These are phyloP conservation scores for Coemansia sp. DNA, from an alignment of 192 early-diverging fungal genomes.

Conservation along the genomic window DNA sequence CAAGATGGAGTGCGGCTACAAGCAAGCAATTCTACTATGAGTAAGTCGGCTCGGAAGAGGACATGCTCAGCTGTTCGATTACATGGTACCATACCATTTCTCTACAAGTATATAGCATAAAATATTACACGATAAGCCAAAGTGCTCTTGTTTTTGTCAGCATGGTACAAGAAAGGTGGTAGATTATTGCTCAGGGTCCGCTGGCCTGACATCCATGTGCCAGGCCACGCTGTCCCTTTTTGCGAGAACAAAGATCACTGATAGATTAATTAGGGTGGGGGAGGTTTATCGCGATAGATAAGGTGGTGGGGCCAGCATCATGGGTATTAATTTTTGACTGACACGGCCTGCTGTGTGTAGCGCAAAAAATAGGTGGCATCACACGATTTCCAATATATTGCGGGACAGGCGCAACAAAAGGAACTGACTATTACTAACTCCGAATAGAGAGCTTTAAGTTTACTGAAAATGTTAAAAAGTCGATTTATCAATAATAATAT, in stretches of 20 bases:
- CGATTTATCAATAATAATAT: no score
- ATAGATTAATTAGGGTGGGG: neutral
- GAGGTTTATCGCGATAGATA: neutral
- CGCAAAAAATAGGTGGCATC: no score
- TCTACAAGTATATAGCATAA: neutral
- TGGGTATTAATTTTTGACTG: no score
- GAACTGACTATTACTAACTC: no score
- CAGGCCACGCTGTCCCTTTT: neutral
- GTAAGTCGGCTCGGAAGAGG: neutral
- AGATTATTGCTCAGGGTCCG: neutral
- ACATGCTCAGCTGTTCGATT: neutral
- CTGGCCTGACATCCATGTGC: neutral
- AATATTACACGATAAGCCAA: neutral
- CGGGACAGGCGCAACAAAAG: no score
- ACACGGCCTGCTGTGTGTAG: no score
- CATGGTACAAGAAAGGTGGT: no score
- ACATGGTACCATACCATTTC: neutral
- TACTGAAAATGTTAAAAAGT: no score
- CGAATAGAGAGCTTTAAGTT: no score
- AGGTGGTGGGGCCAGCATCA: no score
- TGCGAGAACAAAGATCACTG: neutral
- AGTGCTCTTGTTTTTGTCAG: neutral
- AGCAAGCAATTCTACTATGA: neutral
- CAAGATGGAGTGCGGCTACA: constrained; percentile 24
- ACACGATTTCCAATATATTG: no score